Conservation (phyloP, 179 eudicot species). For the Actinidia polygama region DNA sequence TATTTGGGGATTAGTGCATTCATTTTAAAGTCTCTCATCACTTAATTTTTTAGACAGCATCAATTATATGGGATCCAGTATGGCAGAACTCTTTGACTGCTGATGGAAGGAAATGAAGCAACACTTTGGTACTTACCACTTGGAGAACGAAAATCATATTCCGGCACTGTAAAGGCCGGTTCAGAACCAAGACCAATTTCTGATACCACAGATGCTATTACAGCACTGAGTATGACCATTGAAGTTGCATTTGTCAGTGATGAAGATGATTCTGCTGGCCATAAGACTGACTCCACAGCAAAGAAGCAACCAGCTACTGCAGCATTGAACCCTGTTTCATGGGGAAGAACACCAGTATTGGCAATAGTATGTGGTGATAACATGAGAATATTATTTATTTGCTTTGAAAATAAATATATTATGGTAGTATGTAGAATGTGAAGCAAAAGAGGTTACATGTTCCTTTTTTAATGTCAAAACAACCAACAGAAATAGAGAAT, state of each 20-base stretch:
- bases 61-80: neutral
- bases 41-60: neutral
- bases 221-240: constrained; percentile 96
- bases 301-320: constrained; percentile 98
- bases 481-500: neutral
- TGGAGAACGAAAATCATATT: constrained; percentile 90
- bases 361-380: neutral
- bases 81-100: neutral
- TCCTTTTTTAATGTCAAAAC: neutral
- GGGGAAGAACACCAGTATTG: constrained; percentile 7
- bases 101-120: constrained; percentile 9
- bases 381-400: neutral
- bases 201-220: constrained; percentile 90
- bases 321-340: constrained; percentile 79
- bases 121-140: constrained; percentile 55
- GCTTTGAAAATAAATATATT: neutral
- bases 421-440: neutral
- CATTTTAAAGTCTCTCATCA: neutral
- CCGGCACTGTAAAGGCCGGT: constrained; percentile 93
- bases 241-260: constrained; percentile 93
- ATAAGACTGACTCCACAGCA: constrained; percentile 92
- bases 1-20: neutral
- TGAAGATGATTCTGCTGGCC: constrained; percentile 86
- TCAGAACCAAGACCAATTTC: constrained; percentile 96
- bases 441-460: neutral